Base-by-base conservation (phyloP, 176 grass and related monocot species). In the Triticum monococcum region DNA sequence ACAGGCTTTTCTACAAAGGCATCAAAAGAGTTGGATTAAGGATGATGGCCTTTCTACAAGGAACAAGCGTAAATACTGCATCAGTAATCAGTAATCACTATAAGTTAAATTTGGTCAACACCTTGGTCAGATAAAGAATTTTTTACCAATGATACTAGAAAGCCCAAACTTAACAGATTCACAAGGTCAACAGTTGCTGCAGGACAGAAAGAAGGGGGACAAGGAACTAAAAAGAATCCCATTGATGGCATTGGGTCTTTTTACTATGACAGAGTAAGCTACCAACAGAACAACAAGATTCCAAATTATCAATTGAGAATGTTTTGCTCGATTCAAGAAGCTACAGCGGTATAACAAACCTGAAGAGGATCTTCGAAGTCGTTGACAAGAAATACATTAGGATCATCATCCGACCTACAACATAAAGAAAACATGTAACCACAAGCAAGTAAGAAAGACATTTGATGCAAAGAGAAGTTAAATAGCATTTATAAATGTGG, bases 331-430 rank as follows among this genome's bases (percentile, higher is more conserved):
- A 37, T 66, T 64, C 33, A 74, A 87, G 62, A 31, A 83, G 56
- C 11, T 61, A 81, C 31, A 81, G 84, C 61, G 75, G 43, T 20
- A 20, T 61, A 78, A 88, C 83, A 88, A 20, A 99, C 97, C 97
- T 99, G 97, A 88, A 99, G 92, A 61, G 97, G 97, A 79, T 99
- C 97, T 87, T 94, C 90, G 84, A 94, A 99, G 90, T 99, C 86
- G 60, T 99, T 99, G 60, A 99, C 92, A 83, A 99, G 97, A 91
- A 99, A 96, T 82, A 99, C 92, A 99, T 91, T 96, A 68, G 94
- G 84, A 96, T 96, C 84, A 1, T 96, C 92, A 12, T 90, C 89
- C 69, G 92, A 99, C 90, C 97, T 86, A 45, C 84, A 89, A 96
- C 14, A 90, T 64, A 82, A 75, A 64, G 45, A 93, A 59, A 54